Evolutionary conservation across 148 eudicot genomes (phyloP).

Genomic region (Drosera capensis): DNA sequence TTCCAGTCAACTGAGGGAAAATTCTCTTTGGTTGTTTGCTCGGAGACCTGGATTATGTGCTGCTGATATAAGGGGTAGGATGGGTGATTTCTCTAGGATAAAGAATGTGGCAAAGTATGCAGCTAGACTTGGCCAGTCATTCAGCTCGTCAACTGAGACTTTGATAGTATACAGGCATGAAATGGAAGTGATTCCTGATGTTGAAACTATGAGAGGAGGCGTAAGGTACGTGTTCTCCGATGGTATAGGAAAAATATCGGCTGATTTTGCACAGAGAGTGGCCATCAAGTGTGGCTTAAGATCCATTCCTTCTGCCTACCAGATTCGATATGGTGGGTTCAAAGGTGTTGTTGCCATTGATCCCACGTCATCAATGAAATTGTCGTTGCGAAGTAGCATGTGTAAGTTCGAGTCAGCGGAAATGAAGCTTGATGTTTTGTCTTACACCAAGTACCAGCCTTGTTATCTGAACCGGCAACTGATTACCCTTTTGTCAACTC

Average conservation of each 20-base stretch:
- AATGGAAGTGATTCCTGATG: constrained; percentile 43
- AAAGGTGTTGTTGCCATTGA: constrained; percentile 93
- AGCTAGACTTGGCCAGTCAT: constrained; percentile 96
- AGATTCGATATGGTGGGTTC: constrained; percentile 78
- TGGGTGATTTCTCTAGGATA: constrained; percentile 67
- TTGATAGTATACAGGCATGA: constrained; percentile 44
- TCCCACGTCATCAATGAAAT: constrained; percentile 39
- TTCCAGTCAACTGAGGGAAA: constrained; percentile 76
- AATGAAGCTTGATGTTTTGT: constrained; percentile 53
- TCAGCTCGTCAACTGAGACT: constrained; percentile 77
- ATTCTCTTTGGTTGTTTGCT: constrained; percentile 94
- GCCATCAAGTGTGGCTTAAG: constrained; percentile 45
- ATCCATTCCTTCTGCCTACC: constrained; percentile 65
- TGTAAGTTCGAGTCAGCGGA: constrained; percentile 45
- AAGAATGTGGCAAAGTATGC: constrained; percentile 88
- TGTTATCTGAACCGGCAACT: constrained; percentile 75
- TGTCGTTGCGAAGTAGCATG: constrained; percentile 77
- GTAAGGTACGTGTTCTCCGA: constrained; percentile 56
- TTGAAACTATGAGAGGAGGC: constrained; percentile 13
- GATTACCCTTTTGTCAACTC: constrained; percentile 71
- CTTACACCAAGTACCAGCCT: constrained; percentile 78
- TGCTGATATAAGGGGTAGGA: constrained; percentile 47
- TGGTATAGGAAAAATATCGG: constrained; percentile 88
- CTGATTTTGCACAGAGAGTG: constrained; percentile 55
- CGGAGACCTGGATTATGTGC: constrained; percentile 49